Base-by-base conservation (phyloP, 2,329 filamentous ascomycete genomes). In the Calcarisporium arbuscula region DNA sequence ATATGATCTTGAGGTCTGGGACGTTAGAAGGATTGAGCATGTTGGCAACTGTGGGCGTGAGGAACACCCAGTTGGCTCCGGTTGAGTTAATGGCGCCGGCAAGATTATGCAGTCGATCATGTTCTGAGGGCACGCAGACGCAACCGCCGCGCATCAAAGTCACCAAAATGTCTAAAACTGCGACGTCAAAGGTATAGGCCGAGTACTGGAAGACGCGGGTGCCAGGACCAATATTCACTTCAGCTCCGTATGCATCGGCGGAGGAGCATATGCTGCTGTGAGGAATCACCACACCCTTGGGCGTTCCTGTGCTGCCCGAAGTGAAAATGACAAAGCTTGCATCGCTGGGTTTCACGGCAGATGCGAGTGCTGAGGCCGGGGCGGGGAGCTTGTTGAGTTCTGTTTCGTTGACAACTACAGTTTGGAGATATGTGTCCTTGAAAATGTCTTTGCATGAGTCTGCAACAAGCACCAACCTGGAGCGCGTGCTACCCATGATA, bases 131-230 rank as follows among this genome's bases (percentile, higher is more conserved):
- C 5, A 49, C 36, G 15, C 46, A 49, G 8, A 49, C 26, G 19
- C 40, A 44, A 2, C 42, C 46, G 3, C 46, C 46, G 2, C 32
- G 30, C 18, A 36, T 39, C 5, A 47, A 36, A 4, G 45, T 44
- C 12, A 38, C 33, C 2, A 49, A 28, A n/a, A 38, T 34, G 28
- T 49, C 44, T 8, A 41, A 36, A 8, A 43, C 36, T 6, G 36
- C 40, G 10, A 45, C 40, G 14, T 48, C 44, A 14, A 48, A 49
- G 2, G 42, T 44, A 25, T 41, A 47, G 8, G 41, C 39, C 8
- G 45, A 40, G 25, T 45, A 49, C 10, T 48, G 39, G 32, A 44
- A 40, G 5, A 43, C 40, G 2, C 42, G 39, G 19, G 35, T 36
- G 1, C 29, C 29, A 6, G 40, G 30, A 5, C 42, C 30, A 7